These are phyloP conservation scores for Linnemannia exigua DNA, from an alignment of 192 early-diverging fungal genomes.

Conservation along the genomic window DNA sequence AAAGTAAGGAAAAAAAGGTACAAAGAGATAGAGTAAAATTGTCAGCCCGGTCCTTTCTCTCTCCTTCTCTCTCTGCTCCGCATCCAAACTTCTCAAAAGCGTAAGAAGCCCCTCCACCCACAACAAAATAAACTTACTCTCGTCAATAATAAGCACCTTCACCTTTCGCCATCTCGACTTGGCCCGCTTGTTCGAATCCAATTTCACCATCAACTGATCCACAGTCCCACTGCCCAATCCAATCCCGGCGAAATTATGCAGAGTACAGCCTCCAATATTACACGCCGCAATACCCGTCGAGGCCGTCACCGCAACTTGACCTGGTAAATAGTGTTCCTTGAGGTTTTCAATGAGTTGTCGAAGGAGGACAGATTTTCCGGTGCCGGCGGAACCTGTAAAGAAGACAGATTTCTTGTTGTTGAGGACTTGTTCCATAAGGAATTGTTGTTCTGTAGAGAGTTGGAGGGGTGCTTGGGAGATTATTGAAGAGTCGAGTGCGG, in stretches of 20 bases:
- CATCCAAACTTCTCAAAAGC: too few relatives aligned
- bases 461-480: conserved; percentile 14
- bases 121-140: conserved; percentile 51
- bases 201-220: conserved; percentile 39
- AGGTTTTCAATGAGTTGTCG: conserved; percentile 59
- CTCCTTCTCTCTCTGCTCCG: too few relatives aligned
- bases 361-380: conserved; percentile 58
- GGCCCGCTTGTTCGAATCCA: conserved; percentile 39
- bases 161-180: conserved; percentile 69
- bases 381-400: conserved; percentile 73
- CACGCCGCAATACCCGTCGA: conserved; percentile 72
- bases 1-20: too few relatives aligned
- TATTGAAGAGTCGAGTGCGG: neutral
- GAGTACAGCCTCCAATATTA: conserved; percentile 71
- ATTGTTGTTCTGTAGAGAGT: conserved; percentile 70
- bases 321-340: conserved; percentile 39
- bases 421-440: conserved; percentile 74
- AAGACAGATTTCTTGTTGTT: conserved; percentile 69
- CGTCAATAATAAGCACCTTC: conserved; percentile 82
- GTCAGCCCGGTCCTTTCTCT: too few relatives aligned
- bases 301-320: conserved; percentile 68
- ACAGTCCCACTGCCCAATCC: conserved; percentile 65
- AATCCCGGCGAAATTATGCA: conserved; percentile 75
- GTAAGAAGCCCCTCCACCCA: too few relatives aligned
- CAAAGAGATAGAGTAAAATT: too few relatives aligned